Conservation (phyloP, 2,329 filamentous ascomycete species). For the Pseudocercospora vitis region DNA sequence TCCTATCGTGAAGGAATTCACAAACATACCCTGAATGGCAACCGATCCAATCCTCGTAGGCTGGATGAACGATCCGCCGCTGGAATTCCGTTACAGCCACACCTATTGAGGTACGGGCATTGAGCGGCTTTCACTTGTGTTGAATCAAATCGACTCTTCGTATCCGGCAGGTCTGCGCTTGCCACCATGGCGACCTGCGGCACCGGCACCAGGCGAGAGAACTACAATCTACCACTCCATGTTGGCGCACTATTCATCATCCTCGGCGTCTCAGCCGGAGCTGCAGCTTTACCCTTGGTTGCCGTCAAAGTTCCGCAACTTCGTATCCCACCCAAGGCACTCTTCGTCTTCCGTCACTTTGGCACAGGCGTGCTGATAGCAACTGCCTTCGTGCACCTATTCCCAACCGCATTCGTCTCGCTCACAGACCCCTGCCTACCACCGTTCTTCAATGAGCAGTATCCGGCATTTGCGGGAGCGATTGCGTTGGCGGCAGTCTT, state of each 20-base stretch:
- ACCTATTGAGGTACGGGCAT: too few relatives aligned
- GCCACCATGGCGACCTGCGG: constrained; percentile 45
- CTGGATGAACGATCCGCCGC: not conserved
- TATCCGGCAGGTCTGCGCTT: too few relatives aligned
- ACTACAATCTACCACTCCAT: constrained; percentile 56
- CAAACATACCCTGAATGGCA: too few relatives aligned
- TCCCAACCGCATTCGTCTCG: constrained; percentile 60
- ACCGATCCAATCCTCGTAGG: too few relatives aligned
- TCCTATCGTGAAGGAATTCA: too few relatives aligned
- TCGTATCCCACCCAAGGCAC: constrained; percentile 56
- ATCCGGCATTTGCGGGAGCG: constrained; percentile 73
- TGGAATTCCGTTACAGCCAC: not conserved
- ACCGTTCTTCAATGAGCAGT: constrained; percentile 71
- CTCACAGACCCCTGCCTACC: constrained; percentile 66
- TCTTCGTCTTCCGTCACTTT: constrained; percentile 59
- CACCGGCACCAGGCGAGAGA: constrained; percentile 43
- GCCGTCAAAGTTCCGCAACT: constrained; percentile 58
- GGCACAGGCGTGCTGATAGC: constrained; percentile 57
- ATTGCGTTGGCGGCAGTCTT: constrained; percentile 65
- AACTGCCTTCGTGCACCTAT: constrained; percentile 57
- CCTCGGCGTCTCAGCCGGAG: constrained; percentile 53
- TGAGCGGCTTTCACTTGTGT: too few relatives aligned
- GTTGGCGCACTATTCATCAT: constrained; percentile 57
- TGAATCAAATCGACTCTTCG: too few relatives aligned
- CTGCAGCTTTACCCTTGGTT: constrained; percentile 61